These are phyloP conservation scores for Fraxinus excelsior DNA, from an alignment of 257 asterid species.

Conservation along the genomic window DNA sequence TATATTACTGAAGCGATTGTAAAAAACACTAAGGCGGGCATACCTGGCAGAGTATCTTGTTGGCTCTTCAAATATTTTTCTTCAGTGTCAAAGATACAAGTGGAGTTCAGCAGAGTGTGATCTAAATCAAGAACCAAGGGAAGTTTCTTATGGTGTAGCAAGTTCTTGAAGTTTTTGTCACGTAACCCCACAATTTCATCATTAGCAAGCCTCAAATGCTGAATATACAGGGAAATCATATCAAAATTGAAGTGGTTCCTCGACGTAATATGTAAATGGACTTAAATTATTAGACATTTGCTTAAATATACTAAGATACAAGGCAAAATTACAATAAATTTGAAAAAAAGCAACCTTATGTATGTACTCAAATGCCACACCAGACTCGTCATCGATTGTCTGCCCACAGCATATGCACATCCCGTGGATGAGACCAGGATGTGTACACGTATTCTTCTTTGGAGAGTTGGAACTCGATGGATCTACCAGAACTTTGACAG, in stretches of 20 bases:
- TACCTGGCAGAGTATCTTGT: conserved; percentile 34
- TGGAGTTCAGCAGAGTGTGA: conserved; percentile 81
- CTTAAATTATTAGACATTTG: too few species aligned
- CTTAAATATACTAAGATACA: too few species aligned
- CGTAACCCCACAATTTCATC: conserved; percentile 71
- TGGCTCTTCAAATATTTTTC: conserved; percentile 56
- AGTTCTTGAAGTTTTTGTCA: conserved; percentile 61
- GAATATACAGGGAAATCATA: conserved; percentile 23
- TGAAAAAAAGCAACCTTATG: conserved; percentile 59
- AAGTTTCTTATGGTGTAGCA: conserved; percentile 56
- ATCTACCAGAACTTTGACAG: conserved; percentile 27
- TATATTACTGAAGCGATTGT: too few species aligned
- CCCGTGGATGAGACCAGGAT: conserved; percentile 84
- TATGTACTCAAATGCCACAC: conserved; percentile 77
- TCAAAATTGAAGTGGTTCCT: too few species aligned
- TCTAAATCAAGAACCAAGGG: conserved; percentile 85
- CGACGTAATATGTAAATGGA: background rate
- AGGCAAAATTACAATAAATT: conserved; percentile 1
- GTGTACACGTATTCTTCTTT: conserved; percentile 49
- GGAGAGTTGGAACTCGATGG: conserved; percentile 39
- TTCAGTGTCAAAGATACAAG: conserved; percentile 54
- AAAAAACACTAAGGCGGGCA: too few species aligned
- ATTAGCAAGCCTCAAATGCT: conserved; percentile 70
- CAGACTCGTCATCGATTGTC: conserved; percentile 65
- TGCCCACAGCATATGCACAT: conserved; percentile 82